Percentiles rank a stretch among this genome's conserved stretches.
Evolutionary conservation across 1,284 basidiomycete genomes (phyloP).

Genomic region (Agroathelia rolfsii): DNA sequence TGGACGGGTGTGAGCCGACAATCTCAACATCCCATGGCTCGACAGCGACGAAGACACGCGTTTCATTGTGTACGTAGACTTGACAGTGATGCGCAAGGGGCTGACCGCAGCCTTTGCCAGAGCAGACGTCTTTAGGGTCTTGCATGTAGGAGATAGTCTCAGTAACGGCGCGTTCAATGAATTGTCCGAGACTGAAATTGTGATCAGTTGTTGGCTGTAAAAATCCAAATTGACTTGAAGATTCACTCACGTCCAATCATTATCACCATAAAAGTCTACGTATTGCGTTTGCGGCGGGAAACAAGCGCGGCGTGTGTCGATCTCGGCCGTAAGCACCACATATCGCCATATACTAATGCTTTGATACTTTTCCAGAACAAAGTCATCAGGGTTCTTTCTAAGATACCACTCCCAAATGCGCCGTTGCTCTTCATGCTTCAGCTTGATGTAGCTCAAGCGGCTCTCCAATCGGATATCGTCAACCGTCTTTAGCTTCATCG

Average conservation of each 20-base stretch:
- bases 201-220: too few relatives aligned
- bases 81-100: slow-evolving; percentile 79
- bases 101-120: slow-evolving; percentile 76
- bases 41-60: slow-evolving; percentile 74
- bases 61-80: slow-evolving; percentile 84
- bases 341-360: slow-evolving; percentile 72
- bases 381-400: slow-evolving; percentile 71
- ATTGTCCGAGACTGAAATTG: slow-evolving; percentile 91
- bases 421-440: slow-evolving; percentile 76
- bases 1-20: slow-evolving; percentile 40
- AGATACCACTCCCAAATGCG: slow-evolving; percentile 91
- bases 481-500: slow-evolving; percentile 36
- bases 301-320: slow-evolving; percentile 56
- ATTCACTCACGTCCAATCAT: slow-evolving; percentile 87
- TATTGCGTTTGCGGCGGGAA: slow-evolving; percentile 62
- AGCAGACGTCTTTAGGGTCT: slow-evolving; percentile 69
- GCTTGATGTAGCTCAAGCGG: slow-evolving; percentile 58
- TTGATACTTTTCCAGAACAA: slow-evolving; percentile 91
- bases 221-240: too few relatives aligned
- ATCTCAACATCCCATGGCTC: slow-evolving; percentile 81
- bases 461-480: slow-evolving; percentile 65
- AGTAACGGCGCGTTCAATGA: slow-evolving; percentile 72
- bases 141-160: slow-evolving; percentile 62
- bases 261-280: slow-evolving; percentile 86
- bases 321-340: slow-evolving; percentile 62